Conservation (phyloP, 2,329 filamentous ascomycete genomes). For the Emericellopsis cladophorae region DNA sequence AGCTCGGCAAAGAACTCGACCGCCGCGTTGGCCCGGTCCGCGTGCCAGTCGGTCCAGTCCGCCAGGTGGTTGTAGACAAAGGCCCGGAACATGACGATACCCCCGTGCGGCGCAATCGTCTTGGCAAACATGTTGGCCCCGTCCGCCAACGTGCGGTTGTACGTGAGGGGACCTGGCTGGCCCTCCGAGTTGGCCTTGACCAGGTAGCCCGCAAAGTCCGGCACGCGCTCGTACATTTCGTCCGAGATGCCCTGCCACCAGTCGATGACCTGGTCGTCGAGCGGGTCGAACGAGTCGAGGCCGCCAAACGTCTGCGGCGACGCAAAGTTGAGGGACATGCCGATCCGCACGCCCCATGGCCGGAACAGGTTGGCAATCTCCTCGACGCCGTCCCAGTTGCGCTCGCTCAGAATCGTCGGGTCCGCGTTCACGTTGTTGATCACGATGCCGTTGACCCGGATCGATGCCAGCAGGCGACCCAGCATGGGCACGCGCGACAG, state of each 20-base stretch:
- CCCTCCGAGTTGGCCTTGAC: constrained; percentile 64
- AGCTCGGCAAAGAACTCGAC: constrained; percentile 54
- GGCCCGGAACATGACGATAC: constrained; percentile 57
- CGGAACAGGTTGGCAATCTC: constrained; percentile 52
- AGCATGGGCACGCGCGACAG: constrained; percentile 48
- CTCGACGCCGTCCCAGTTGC: constrained; percentile 48
- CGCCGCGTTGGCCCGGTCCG: constrained; percentile 57
- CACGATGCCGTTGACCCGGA: constrained; percentile 52
- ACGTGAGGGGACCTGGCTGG: constrained; percentile 55
- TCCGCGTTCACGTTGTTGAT: constrained; percentile 67
- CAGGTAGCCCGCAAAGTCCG: constrained; percentile 56
- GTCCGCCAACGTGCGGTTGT: constrained; percentile 56
- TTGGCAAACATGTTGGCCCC: constrained; percentile 57
- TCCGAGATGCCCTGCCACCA: constrained; percentile 53
- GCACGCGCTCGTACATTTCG: constrained; percentile 45
- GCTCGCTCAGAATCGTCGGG: constrained; percentile 35
- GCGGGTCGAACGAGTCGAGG: constrained; percentile 50
- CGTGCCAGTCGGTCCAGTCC: constrained; percentile 47
- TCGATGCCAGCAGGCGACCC: constrained; percentile 52
- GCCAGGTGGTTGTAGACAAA: constrained; percentile 54
- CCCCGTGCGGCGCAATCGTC: constrained; percentile 42
- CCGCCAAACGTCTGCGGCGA: constrained; percentile 44
- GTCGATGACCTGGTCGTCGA: constrained; percentile 42
- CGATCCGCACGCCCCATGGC: constrained; percentile 53
- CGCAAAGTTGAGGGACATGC: constrained; percentile 56